Evolutionary conservation across 495 filamentous ascomycete species (phyloP), one percentile per base, ranked within the genome.

Genomic region (Penicillium alfredii): DNA sequence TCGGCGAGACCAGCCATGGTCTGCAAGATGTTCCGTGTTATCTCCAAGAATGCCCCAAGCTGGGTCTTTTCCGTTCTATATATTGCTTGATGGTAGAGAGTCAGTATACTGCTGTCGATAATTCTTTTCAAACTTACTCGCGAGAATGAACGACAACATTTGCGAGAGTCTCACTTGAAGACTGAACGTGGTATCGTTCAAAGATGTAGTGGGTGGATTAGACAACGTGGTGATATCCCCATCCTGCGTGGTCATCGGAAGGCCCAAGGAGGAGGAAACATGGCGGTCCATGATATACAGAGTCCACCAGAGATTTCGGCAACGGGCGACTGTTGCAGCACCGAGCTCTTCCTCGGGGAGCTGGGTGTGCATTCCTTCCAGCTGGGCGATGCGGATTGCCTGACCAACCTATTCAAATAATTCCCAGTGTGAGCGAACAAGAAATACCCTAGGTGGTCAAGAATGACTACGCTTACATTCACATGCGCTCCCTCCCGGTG

Each of bases 361-460:
- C 13, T 66, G 36, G 0, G 60, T 66, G 28, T 66, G 63, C 26
- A 66, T 25, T 1, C 60, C 63, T 30, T 59, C 54, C 35, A 56
- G 29, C 22, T 61, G 49, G 15, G 63, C 63, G 15, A 66, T 55
- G 10, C 63, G 51, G 30, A 66, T 50, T 6, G 63, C 63, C 38
- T 64, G 60, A 12, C 53, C 63, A 43, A 66, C 35, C 62, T 66
- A n/a, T n/a, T n/a, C n/a, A n/a, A n/a, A n/a, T n/a, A n/a, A n/a
- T n/a, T n/a, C n/a, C n/a, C n/a, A n/a, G n/a, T n/a, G n/a, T n/a
- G n/a, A n/a, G n/a, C n/a, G n/a, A n/a, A n/a, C n/a, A n/a, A n/a
- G n/a, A n/a, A n/a, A n/a, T n/a, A n/a, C n/a, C n/a, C n/a, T n/a
- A n/a, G n/a, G n/a, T n/a, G n/a, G n/a, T n/a, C n/a, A n/a, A n/a